Percentiles rank a stretch among this genome's conserved stretches.
phyloP scores from a whole-genome alignment of 352 stramenopile genomes.

The Pythium grandisporangium region DNA sequence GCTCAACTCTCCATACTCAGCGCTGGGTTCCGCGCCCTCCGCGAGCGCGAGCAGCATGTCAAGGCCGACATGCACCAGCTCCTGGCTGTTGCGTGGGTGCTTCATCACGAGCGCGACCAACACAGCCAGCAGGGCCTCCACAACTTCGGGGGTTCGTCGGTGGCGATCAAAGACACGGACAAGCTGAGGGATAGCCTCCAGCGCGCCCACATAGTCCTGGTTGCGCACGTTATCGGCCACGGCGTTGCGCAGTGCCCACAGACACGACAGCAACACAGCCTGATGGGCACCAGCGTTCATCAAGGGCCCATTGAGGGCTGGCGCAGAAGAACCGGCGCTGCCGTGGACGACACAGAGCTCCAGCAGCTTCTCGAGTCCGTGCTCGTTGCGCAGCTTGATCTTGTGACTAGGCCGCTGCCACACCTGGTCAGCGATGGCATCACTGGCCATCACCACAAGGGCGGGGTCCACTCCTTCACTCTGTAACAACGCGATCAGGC shows the following conservation, averaged over 20 bases:
- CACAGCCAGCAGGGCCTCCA: conserved; percentile 45
- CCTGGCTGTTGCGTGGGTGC: conserved; percentile 47
- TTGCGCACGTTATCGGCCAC: conserved; percentile 46
- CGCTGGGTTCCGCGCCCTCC: conserved; percentile 19
- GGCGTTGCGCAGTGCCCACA: conserved; percentile 61
- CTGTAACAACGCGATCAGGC: conserved; percentile 52
- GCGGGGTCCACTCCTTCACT: conserved; percentile 36
- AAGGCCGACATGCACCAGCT: conserved; percentile 49
- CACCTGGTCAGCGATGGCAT: conserved; percentile 74
- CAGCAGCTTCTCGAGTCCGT: conserved; percentile 52
- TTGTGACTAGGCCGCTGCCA: conserved; percentile 54
- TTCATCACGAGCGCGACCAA: conserved; percentile 43
- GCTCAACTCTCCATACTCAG: too few relatives aligned
- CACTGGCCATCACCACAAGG: conserved; percentile 55
- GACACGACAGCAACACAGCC: conserved; percentile 38
- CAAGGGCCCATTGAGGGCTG: neutral
- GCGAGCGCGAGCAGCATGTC: conserved; percentile 52
- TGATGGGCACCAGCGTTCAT: conserved; percentile 1
- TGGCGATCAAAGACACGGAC: conserved; percentile 32
- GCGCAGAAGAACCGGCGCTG: conserved; percentile 9
- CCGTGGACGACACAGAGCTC: conserved; percentile 25
- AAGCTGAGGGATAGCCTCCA: conserved; percentile 38
- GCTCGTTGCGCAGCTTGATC: conserved; percentile 49
- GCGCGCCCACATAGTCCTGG: conserved; percentile 45
- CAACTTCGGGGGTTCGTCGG: conserved; percentile 35